Evolutionary conservation across 441 rosid genomes (phyloP).

Genomic region (Populus hybrid): DNA sequence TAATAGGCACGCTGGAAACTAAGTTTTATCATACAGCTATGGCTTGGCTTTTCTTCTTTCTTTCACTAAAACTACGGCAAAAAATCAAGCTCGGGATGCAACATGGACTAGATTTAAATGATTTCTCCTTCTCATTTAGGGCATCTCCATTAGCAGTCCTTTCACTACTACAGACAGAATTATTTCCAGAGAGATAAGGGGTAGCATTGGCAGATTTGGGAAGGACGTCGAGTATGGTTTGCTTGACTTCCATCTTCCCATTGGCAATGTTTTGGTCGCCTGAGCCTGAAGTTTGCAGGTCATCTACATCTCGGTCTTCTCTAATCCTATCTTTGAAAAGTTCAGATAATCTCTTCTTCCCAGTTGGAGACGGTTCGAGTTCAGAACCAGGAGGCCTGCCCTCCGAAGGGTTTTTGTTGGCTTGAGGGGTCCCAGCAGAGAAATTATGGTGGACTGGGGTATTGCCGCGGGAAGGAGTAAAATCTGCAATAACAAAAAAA

Average conservation of each 20-base stretch:
- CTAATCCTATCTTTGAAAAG: constrained; percentile 62
- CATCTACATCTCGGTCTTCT: constrained; percentile 27
- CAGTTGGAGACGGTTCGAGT: constrained; percentile 42
- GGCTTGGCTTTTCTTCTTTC: constrained; percentile 60
- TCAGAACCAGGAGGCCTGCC: constrained; percentile 33
- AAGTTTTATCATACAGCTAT: constrained; percentile 34
- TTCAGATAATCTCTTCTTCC: constrained; percentile 70
- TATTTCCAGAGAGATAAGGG: constrained; percentile 47
- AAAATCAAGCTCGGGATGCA: constrained; percentile 68
- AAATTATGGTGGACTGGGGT: constrained; percentile 52
- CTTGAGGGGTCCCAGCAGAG: constrained; percentile 43
- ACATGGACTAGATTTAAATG: constrained; percentile 40
- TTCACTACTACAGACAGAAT: constrained; percentile 44
- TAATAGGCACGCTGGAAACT: constrained; percentile 1
- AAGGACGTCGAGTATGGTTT: constrained; percentile 31
- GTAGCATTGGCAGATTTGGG: constrained; percentile 31
- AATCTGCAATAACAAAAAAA: constrained; percentile 45
- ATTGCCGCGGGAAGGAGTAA: constrained; percentile 74
- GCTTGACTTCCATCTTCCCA: constrained; percentile 23
- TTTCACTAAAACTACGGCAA: constrained; percentile 51
- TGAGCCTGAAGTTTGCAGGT: constrained; percentile 1
- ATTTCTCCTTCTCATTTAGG: constrained; percentile 38
- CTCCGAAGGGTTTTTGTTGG: constrained; percentile 26
- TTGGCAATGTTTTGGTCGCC: constrained; percentile 8
- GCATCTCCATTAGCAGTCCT: constrained; percentile 43